Conservation (phyloP, 208 protist genomes). For the Crithidia brevicula region DNA sequence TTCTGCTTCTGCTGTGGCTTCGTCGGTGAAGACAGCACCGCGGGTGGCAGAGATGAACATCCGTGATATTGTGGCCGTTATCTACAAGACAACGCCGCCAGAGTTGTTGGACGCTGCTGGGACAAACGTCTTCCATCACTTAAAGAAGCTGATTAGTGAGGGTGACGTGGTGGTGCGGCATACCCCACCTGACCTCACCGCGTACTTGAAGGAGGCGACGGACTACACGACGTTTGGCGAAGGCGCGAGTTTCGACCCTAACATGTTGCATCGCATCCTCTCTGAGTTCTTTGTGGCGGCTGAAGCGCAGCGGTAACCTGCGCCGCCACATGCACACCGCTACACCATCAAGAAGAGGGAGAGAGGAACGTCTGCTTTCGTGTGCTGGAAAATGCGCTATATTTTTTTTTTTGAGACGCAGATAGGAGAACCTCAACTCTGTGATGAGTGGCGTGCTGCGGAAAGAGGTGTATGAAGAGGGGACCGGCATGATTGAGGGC, state of each 20-base stretch:
- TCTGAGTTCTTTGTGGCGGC: slow-evolving; percentile 39
- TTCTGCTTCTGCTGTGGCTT: background rate
- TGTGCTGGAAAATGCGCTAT: too few species aligned
- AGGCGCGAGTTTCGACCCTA: slow-evolving; percentile 26
- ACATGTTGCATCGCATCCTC: slow-evolving; percentile 36
- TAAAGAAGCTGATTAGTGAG: slow-evolving; percentile 63
- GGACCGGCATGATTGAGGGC: too few species aligned
- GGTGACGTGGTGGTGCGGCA: slow-evolving; percentile 35
- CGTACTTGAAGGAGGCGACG: slow-evolving; percentile 41
- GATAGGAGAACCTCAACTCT: too few species aligned
- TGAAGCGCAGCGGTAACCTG: background rate
- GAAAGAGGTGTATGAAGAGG: too few species aligned
- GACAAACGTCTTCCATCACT: slow-evolving; percentile 66
- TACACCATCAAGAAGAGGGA: too few species aligned
- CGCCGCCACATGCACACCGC: too few species aligned
- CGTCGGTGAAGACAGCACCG: background rate
- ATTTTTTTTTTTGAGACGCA: too few species aligned
- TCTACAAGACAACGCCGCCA: slow-evolving; percentile 54
- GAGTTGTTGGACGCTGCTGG: slow-evolving; percentile 52
- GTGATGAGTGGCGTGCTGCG: too few species aligned
- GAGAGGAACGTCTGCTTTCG: too few species aligned
- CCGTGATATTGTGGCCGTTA: slow-evolving; percentile 39
- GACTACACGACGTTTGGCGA: slow-evolving; percentile 60
- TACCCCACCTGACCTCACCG: slow-evolving; percentile 13
- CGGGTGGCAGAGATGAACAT: slow-evolving; percentile 19